Conservation (phyloP, 2,329 filamentous ascomycete species). For the Amylocarpus encephaloides region DNA sequence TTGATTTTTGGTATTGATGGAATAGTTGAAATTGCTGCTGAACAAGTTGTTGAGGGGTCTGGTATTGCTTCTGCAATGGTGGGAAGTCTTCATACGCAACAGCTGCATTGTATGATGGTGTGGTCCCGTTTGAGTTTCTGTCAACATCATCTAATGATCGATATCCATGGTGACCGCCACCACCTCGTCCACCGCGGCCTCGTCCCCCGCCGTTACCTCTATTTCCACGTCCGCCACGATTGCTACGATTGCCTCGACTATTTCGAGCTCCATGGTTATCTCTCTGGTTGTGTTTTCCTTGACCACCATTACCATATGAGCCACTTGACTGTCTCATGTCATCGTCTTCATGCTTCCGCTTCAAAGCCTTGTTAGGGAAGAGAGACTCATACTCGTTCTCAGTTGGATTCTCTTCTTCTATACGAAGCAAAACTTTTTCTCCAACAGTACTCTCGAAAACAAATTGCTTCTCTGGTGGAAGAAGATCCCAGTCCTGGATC, state of each 20-base stretch:
- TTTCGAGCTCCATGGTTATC: constrained; percentile 25
- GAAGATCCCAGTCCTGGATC: constrained; percentile 78
- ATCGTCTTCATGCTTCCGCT: constrained; percentile 55
- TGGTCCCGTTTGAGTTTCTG: constrained; percentile 37
- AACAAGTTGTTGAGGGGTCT: constrained; percentile 30
- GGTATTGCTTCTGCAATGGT: constrained; percentile 30
- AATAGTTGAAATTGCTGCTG: constrained; percentile 31
- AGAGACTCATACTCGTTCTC: constrained; percentile 60
- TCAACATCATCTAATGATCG: constrained; percentile 61
- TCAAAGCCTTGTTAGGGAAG: constrained; percentile 53
- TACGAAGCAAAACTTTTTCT: constrained; percentile 76
- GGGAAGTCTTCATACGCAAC: constrained; percentile 33
- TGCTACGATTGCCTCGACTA: constrained; percentile 33
- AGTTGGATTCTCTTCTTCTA: constrained; percentile 63
- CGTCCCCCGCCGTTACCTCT: constrained; percentile 36
- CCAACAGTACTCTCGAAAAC: constrained; percentile 78
- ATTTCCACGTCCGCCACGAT: constrained; percentile 27
- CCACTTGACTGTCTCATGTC: constrained; percentile 25
- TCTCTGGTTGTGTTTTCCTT: constrained; percentile 32
- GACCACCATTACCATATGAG: constrained; percentile 34
- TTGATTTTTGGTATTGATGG: constrained; percentile 26
- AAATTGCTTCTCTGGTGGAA: constrained; percentile 63
- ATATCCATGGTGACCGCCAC: constrained; percentile 48
- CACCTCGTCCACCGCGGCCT: constrained; percentile 42
- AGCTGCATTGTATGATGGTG: constrained; percentile 26